Percentiles rank a stretch among this genome's conserved stretches.
Conservation (phyloP, 1,139 yeast species). For the Suhomyces anneliseae region DNA sequence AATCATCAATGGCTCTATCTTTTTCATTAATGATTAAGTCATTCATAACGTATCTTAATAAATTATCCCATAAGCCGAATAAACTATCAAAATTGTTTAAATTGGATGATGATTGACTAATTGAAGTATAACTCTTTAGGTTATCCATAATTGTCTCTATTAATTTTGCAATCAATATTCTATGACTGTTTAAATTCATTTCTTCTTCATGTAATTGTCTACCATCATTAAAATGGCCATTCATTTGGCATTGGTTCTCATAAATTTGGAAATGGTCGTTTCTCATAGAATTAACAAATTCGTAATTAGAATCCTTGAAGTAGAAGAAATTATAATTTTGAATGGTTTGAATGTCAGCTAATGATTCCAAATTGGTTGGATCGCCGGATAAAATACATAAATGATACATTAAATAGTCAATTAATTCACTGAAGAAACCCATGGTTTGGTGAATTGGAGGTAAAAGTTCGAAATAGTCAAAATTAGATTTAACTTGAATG, state of each 20-base stretch:
- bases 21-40: conserved; percentile 13
- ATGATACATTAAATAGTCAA: conserved; percentile 32
- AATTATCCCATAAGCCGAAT: conserved; percentile 20
- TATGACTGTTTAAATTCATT: conserved; percentile 7
- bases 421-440: conserved; percentile 27
- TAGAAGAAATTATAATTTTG: conserved; percentile 23
- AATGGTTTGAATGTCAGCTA: conserved; percentile 21
- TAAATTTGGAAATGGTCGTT: conserved; percentile 21
- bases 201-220: neutral
- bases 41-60: conserved; percentile 18
- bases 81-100: conserved; percentile 11
- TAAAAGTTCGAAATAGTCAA: conserved; percentile 27
- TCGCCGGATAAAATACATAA: conserved; percentile 18
- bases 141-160: conserved; percentile 18
- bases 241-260: conserved; percentile 8
- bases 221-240: neutral
- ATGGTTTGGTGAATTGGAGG: conserved; percentile 30
- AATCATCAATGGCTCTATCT: conserved; percentile 1
- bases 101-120: conserved; percentile 2
- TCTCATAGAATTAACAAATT: conserved; percentile 26
- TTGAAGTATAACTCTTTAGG: conserved; percentile 11
- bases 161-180: conserved; percentile 14
- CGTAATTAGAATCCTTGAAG: conserved; percentile 27
- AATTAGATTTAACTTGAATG: conserved; percentile 18
- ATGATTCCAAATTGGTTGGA: conserved; percentile 15